Base-by-base conservation (phyloP, 1,139 yeast genomes). In the Pichia sp. region DNA sequence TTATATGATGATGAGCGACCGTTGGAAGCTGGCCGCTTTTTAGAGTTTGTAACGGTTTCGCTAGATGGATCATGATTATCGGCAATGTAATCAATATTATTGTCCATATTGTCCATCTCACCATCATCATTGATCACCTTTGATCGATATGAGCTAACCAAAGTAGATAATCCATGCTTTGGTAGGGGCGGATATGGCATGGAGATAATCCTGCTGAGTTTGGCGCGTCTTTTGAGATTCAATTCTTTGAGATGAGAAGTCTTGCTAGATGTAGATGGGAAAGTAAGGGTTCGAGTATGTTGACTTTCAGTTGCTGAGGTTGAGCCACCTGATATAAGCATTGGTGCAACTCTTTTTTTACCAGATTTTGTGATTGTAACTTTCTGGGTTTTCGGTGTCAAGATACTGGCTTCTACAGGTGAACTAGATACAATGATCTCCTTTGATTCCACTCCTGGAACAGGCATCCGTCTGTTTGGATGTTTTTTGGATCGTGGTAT, bases 271-370 rank as follows among this genome's bases (percentile, higher is more conserved):
- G 35, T 25, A 5, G 39, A 18, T 8, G 39, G 34, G 14, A 32
- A 11, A 13, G 26, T 19, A 20, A 27, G 23, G n/a, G n/a, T 9
- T 3, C 35, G 11, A 17, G 42, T 14, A 16, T 35, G 32, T 11
- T 33, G 2, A 14, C 27, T 27, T 25, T 30, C 19, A 5, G 39
- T 4, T 17, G 45, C 12, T 10, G 48, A 34, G 10, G 60, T 43
- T 5, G 63, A 45, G 11, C 61, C 50, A 11, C 67, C 49, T 1
- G 77, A 62, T 2, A 88, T 70, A n/a, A 88, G 62, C 37, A 79
- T 68, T 1, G 98, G 97, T 0, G 94, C 76, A 2, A 91, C 91
- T 45, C 96, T 64, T 49, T 87, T 87, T 52, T 78, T 81, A 12
- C 97, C 97, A 29, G 81, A 74, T 51, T 82, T 83, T 7, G 82